phyloP scores from a whole-genome alignment of 768 basidiomycete species.

The Termitomyces sp. region DNA sequence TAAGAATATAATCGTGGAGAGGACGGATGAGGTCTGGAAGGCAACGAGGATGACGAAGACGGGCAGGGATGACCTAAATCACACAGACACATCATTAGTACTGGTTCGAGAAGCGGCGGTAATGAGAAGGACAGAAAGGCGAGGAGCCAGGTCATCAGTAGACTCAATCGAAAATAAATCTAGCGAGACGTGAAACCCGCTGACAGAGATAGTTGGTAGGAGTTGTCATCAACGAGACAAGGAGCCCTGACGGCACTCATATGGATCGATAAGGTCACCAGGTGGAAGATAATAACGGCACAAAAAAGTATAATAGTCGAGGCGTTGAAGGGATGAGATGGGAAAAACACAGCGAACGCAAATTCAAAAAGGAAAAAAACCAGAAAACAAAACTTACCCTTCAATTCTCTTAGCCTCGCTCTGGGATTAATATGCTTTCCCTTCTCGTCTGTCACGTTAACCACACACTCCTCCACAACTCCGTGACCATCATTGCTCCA shows the following conservation, averaged over 20 bases:
- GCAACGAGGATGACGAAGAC: neutral
- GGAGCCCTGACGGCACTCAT: neutral
- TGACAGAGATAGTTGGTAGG: neutral
- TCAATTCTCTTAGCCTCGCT: neutral
- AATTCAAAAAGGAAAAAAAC: neutral
- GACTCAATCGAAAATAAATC: neutral
- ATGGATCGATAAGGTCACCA: neutral
- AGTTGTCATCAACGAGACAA: neutral
- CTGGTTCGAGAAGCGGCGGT: neutral
- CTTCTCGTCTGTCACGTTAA: conserved; percentile 2
- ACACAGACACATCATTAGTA: neutral
- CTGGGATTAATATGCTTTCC: neutral
- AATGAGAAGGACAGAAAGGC: too few species aligned
- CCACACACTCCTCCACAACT: neutral
- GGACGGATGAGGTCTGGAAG: neutral
- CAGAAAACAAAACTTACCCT: neutral
- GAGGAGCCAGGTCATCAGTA: neutral
- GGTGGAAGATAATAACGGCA: neutral
- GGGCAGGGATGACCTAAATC: neutral
- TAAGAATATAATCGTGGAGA: neutral
- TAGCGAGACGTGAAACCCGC: neutral
- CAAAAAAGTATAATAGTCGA: neutral
- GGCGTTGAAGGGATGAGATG: neutral
- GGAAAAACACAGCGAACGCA: neutral
- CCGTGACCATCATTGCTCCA: neutral